These are phyloP conservation scores for Globisporangium camurandrum DNA, from an alignment of 352 stramenopile genomes.

Conservation along the genomic window DNA sequence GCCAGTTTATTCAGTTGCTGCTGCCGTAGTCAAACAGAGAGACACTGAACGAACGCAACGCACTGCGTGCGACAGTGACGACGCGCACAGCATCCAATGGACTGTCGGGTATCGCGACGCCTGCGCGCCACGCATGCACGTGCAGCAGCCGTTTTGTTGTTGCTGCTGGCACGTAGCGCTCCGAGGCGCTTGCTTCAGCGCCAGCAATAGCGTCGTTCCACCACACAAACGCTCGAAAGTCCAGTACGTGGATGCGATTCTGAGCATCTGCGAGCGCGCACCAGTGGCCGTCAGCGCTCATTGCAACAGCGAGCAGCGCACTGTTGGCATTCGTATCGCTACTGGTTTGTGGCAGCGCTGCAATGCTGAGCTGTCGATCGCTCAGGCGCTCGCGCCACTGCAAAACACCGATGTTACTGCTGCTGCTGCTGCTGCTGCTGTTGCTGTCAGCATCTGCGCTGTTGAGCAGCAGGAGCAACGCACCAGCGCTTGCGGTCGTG, in stretches of 20 bases:
- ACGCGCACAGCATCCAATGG: slow-evolving; percentile 24
- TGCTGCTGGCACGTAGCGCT: no score
- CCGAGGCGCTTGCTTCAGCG: no score
- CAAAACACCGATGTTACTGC: slow-evolving; percentile 31
- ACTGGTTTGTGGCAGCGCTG: slow-evolving; percentile 18
- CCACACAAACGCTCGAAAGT: slow-evolving; percentile 21
- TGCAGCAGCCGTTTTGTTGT: background rate
- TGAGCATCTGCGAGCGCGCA: slow-evolving; percentile 17
- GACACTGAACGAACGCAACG: background rate
- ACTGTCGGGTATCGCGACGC: slow-evolving; percentile 24
- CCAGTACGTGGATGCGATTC: slow-evolving; percentile 25
- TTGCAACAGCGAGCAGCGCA: slow-evolving; percentile 13
- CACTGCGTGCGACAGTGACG: no score
- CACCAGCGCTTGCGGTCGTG: slow-evolving; percentile 12
- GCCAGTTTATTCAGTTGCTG: background rate
- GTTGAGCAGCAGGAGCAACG: slow-evolving; percentile 27
- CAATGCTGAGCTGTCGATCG: slow-evolving; percentile 32
- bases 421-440: no score
- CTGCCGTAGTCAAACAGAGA: background rate
- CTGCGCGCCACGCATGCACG: slow-evolving; percentile 25
- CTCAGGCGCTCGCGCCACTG: slow-evolving; percentile 54
- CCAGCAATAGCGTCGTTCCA: no score
- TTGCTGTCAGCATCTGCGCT: no score
- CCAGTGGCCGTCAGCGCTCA: slow-evolving; percentile 28
- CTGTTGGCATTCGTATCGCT: background rate